phyloP scores from a whole-genome alignment of 371 early-diverging fungal species.

The Mortierella sp. region DNA sequence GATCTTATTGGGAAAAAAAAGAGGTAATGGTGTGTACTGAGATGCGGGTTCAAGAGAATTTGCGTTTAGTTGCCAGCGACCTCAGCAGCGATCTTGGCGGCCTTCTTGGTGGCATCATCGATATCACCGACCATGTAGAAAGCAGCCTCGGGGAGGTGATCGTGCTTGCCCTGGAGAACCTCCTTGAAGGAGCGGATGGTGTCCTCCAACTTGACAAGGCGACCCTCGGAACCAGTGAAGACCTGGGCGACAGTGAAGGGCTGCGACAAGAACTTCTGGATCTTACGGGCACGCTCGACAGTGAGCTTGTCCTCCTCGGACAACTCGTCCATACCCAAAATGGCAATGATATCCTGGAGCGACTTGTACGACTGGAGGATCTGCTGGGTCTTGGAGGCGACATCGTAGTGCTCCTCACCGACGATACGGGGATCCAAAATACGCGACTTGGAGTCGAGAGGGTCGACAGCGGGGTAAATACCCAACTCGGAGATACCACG shows the following conservation, averaged over 20 bases:
- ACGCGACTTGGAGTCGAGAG: constrained; percentile 98
- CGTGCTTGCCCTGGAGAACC: constrained; percentile 97
- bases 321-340: constrained; percentile 98
- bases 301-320: constrained; percentile 98
- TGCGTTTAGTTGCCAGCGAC: constrained; percentile 48
- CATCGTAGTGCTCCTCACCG: constrained; percentile 94
- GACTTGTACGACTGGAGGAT: constrained; percentile 98
- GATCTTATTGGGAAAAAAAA: not conserved
- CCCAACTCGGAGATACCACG: constrained; percentile 98
- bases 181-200: constrained; percentile 97
- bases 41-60: not conserved
- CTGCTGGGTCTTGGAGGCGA: constrained; percentile 95
- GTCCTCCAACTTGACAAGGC: constrained; percentile 92
- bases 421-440: constrained; percentile 97
- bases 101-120: constrained; percentile 94
- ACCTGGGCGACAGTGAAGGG: constrained; percentile 97
- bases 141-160: constrained; percentile 93
- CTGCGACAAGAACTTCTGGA: constrained; percentile 98
- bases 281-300: constrained; percentile 96
- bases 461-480: constrained; percentile 99
- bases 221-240: constrained; percentile 98
- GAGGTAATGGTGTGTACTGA: not conserved
- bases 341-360: constrained; percentile 98
- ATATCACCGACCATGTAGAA: constrained; percentile 99
- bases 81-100: constrained; percentile 83